These are phyloP conservation scores for Haplosporangium gracile DNA, from an alignment of 192 early-diverging fungal genomes.

Conservation along the genomic window DNA sequence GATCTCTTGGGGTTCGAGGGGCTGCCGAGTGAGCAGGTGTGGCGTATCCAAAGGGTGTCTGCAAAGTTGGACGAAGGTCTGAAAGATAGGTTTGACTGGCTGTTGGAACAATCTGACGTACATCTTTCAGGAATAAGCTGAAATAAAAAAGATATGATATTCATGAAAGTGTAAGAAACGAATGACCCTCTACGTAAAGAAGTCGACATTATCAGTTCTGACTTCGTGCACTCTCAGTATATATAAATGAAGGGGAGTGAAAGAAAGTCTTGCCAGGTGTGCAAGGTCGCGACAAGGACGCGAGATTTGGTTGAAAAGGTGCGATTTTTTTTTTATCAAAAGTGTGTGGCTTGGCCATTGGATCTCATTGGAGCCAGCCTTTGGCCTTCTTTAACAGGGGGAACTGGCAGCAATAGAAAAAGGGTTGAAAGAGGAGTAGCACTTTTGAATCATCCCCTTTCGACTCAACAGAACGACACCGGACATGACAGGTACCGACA, in stretches of 20 bases:
- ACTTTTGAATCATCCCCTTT: not conserved
- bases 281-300: not conserved
- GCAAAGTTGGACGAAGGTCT: not conserved
- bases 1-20: not conserved
- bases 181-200: too few relatives aligned
- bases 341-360: constrained; percentile 31
- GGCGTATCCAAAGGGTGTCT: not conserved
- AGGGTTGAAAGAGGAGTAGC: not conserved
- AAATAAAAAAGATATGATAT: not conserved
- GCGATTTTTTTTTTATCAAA: not conserved
- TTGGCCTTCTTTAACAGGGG: not conserved
- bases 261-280: too few relatives aligned
- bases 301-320: not conserved
- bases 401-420: not conserved
- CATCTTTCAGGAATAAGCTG: not conserved
- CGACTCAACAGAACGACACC: not conserved
- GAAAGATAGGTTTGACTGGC: not conserved
- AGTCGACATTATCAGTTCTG: too few relatives aligned
- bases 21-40: not conserved
- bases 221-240: too few relatives aligned
- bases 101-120: not conserved
- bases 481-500: constrained; percentile 21
- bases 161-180: too few relatives aligned
- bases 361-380: constrained; percentile 29
- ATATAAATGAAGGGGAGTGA: too few relatives aligned